Conservation (phyloP, 2,329 filamentous ascomycete genomes). For the Aspergillus sp. region DNA sequence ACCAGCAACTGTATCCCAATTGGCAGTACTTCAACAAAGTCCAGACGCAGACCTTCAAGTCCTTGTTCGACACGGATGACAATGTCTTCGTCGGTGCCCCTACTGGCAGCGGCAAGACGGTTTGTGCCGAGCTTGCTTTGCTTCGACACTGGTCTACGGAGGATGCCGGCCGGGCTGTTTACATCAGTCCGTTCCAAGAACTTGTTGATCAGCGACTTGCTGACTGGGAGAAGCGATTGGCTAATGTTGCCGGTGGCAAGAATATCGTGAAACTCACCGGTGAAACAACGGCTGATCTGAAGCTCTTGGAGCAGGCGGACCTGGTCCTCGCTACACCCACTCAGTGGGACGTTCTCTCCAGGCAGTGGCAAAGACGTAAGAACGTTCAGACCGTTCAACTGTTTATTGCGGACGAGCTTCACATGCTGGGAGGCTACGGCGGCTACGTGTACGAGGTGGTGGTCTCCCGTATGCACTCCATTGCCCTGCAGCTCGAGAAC, state of each 20-base stretch:
- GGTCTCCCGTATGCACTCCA: conserved; percentile 97
- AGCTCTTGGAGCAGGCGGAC: conserved; percentile 82
- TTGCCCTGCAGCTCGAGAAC: conserved; percentile 81
- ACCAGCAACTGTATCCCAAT: conserved; percentile 74
- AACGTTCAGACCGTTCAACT: conserved; percentile 88
- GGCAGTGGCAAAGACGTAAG: conserved; percentile 95
- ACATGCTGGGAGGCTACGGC: conserved; percentile 81
- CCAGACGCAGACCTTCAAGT: conserved; percentile 96
- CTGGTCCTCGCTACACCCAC: conserved; percentile 86
- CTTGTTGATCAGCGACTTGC: conserved; percentile 77
- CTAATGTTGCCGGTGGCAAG: conserved; percentile 75
- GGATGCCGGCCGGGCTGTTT: conserved; percentile 77
- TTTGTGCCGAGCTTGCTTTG: conserved; percentile 92
- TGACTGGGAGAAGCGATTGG: conserved; percentile 81
- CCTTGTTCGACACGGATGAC: conserved; percentile 84
- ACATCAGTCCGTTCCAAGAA: conserved; percentile 93
- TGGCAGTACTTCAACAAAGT: conserved; percentile 95
- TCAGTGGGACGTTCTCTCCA: conserved; percentile 94
- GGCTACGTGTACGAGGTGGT: conserved; percentile 95
- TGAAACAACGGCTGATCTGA: conserved; percentile 86
- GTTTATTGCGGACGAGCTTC: conserved; percentile 92
- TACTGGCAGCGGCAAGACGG: conserved; percentile 92
- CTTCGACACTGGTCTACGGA: conserved; percentile 79
- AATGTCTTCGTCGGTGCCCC: conserved; percentile 93
- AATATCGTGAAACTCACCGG: conserved; percentile 90